Conservation (phyloP, 176 grass and related monocot genomes). For the Paspalum vaginatum region DNA sequence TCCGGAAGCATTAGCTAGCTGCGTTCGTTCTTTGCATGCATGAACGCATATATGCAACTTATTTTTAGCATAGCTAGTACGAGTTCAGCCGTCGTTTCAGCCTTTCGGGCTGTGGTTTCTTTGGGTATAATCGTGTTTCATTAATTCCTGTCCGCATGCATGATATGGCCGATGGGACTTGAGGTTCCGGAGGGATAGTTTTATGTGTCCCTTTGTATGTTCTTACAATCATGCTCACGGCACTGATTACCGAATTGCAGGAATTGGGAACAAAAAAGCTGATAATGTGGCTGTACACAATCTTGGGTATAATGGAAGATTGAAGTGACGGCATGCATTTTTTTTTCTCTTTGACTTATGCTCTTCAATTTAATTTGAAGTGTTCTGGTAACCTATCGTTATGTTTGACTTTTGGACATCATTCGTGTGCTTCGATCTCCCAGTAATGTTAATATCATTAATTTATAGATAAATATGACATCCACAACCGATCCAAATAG, state of each 20-base stretch:
- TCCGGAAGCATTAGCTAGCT: not conserved
- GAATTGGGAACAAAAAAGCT: not conserved
- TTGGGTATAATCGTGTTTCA: slow-evolving; percentile 57
- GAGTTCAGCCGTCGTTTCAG: not conserved
- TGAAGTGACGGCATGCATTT: not conserved
- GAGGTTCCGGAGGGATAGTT: slow-evolving; percentile 54
- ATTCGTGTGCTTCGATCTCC: no score
- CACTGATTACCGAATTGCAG: not conserved
- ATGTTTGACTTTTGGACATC: no score
- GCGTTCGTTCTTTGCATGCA: slow-evolving; percentile 32
- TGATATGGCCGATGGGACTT: not conserved
- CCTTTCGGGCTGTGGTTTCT: slow-evolving; percentile 17
- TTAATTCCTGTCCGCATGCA: not conserved
- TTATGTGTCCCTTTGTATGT: slow-evolving; percentile 66
- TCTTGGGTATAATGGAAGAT: slow-evolving; percentile 27
- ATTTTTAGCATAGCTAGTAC: not conserved
- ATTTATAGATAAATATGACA: no score
- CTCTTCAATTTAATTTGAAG: not conserved
- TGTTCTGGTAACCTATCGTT: not conserved
- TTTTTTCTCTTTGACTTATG: not conserved
- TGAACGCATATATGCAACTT: slow-evolving; percentile 19
- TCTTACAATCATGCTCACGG: slow-evolving; percentile 19
- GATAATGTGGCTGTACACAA: slow-evolving; percentile 14
- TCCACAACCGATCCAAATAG: no score
- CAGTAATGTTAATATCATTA: no score